A percentile compares a stretch with the other conserved stretches of the same genome.
phyloP scores from a whole-genome alignment of 2,329 filamentous ascomycete species.

The Diaporthe vexans region DNA sequence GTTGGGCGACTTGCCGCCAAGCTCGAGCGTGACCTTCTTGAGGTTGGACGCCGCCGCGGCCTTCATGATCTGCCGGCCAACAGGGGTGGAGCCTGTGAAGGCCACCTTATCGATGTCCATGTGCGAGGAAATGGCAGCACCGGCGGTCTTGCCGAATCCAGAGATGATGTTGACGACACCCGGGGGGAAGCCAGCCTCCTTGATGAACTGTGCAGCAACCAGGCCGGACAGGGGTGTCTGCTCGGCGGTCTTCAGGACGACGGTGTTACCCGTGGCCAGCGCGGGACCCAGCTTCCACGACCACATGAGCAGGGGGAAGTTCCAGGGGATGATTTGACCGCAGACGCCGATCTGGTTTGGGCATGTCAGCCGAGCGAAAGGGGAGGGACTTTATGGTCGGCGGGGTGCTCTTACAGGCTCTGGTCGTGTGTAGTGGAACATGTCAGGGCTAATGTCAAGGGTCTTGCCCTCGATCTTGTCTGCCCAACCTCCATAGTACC shows the following conservation, averaged over 20 bases:
- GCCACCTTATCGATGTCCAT: constrained; percentile 78
- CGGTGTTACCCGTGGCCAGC: constrained; percentile 71
- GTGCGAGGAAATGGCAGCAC: constrained; percentile 75
- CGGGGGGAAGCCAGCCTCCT: constrained; percentile 80
- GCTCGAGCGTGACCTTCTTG: constrained; percentile 86
- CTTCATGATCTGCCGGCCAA: constrained; percentile 81
- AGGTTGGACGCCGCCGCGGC: constrained; percentile 82
- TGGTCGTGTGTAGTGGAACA: constrained; percentile 85
- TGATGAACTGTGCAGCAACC: constrained; percentile 73
- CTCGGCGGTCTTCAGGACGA: constrained; percentile 73
- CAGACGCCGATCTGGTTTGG: constrained; percentile 75
- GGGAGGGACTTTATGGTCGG: background rate
- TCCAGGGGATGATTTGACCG: constrained; percentile 86
- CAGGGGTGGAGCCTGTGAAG: constrained; percentile 79
- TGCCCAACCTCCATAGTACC: constrained; percentile 92
- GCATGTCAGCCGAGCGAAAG: background rate
- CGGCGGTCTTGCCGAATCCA: constrained; percentile 75
- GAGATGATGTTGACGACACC: constrained; percentile 82
- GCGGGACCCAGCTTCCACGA: constrained; percentile 81
- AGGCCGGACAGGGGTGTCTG: constrained; percentile 73
- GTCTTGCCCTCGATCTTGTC: constrained; percentile 94
- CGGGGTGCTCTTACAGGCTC: constrained; percentile 71
- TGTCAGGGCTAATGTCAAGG: constrained; percentile 81
- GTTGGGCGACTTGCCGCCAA: constrained; percentile 85
- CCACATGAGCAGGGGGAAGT: constrained; percentile 79